phyloP scores from a whole-genome alignment of 2,329 filamentous ascomycete genomes.

The Thielaviopsis musarum region DNA sequence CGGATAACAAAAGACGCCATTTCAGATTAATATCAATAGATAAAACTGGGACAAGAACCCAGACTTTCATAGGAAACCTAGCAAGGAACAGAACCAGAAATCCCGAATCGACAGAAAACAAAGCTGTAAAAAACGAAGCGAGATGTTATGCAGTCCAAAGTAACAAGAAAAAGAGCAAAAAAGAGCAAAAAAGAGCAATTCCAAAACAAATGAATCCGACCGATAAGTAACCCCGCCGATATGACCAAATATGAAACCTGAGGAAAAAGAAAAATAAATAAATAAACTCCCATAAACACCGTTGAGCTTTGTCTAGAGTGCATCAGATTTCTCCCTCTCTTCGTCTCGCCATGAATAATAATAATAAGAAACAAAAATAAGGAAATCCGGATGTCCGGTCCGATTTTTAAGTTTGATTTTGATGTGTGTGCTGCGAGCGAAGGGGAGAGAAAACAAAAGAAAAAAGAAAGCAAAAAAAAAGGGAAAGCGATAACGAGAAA shows the following conservation, averaged over 20 bases:
- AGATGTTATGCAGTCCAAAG: background rate
- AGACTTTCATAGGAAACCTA: background rate
- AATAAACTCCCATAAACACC: constrained; percentile 5
- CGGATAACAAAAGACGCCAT: no score
- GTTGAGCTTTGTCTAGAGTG: constrained; percentile 4
- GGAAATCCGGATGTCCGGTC: background rate
- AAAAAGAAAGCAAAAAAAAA: background rate
- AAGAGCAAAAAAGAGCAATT: background rate
- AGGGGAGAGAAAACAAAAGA: background rate
- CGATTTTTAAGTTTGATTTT: background rate
- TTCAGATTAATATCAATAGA: no score
- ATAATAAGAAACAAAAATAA: constrained; percentile 6
- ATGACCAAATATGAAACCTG: background rate
- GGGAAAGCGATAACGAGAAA: constrained; percentile 1
- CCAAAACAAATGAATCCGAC: background rate
- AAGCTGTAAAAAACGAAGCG: background rate
- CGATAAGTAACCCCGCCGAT: background rate
- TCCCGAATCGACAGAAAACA: background rate
- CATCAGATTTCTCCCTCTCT: constrained; percentile 1
- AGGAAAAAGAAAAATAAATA: constrained; percentile 1
- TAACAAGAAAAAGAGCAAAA: background rate
- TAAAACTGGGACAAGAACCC: background rate
- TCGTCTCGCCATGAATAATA: background rate
- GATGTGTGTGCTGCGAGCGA: background rate
- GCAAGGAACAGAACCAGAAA: no score